Base-by-base conservation (phyloP, 1,139 yeast species). In the Zygoascus hellenicus region DNA sequence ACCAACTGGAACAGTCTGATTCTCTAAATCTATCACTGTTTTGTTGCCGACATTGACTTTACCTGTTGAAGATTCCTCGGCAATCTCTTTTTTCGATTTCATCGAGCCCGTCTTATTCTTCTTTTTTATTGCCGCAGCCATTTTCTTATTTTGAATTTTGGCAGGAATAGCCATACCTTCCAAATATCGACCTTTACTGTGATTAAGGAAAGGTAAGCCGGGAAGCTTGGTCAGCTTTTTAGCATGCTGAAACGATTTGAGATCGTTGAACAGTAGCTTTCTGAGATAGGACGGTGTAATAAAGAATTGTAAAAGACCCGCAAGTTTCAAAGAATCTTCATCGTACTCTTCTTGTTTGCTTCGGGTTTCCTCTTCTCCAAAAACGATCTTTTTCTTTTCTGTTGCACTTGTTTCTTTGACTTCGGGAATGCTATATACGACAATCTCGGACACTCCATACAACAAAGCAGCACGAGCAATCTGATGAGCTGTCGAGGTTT, bases 221-320 rank as follows among this genome's bases (percentile, higher is more conserved):
- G 89, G 74, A 29, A 87, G 68, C 58, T 79, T 80, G 36, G 96
- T 96, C 52, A 84, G 71, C 54, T 76, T 78, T 39, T 72, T 70
- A 0, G 96, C 96, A 55, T 78, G 74, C 50, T 75, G 76, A 64
- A 86, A 81, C 55, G 81, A 75, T 17, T 65, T 59, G 30, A 61
- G 53, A 46, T 71, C 67, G 26, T 38, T 38, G 66, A 89, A 85
- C 9, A 83, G 73, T 1, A 81, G 67, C 52, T 81, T 80, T 19
- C 83, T 76, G 36, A 89, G 71, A 60, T 89, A 87, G 43, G 90
- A 86, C 1, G 97, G 97, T 0, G 97, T 89, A 13, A 89, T 78
- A 58, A 87, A 87, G 60, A 71, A 89, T 61, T 88, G 96, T 47
- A 89, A 69, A 46, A 89, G 70, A 1, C 83, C 73, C 0, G 95